Evolutionary conservation across 257 asterid genomes (phyloP).

Genomic region (Ligustrum vulgare): DNA sequence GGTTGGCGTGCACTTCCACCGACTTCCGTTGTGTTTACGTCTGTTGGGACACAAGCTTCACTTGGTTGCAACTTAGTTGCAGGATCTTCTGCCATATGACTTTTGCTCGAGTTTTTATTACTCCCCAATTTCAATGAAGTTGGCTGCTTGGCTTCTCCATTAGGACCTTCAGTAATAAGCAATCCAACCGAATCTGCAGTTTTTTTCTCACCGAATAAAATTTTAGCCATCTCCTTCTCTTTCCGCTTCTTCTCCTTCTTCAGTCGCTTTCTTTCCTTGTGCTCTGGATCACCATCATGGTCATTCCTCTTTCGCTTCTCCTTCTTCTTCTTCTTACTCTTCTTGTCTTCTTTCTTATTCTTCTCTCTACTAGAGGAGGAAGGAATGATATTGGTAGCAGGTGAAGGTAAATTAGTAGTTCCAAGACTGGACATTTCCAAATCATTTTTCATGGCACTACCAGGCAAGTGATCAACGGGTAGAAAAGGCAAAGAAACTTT

Average conservation of each 20-base stretch:
- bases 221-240: slow-evolving; percentile 79
- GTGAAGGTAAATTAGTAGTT: slow-evolving; percentile 35
- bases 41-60: slow-evolving; percentile 31
- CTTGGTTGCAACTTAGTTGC: slow-evolving; percentile 33
- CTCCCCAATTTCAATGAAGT: slow-evolving; percentile 19
- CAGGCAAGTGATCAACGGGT: slow-evolving; percentile 32
- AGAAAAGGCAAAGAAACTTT: slow-evolving; percentile 44
- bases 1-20: slow-evolving; percentile 36
- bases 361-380: slow-evolving; percentile 30
- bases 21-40: slow-evolving; percentile 35
- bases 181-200: slow-evolving; percentile 27
- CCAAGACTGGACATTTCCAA: slow-evolving; percentile 39
- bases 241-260: slow-evolving; percentile 88
- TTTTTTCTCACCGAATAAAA: slow-evolving; percentile 44
- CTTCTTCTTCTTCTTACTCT: slow-evolving; percentile 38
- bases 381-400: slow-evolving; percentile 22
- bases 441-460: slow-evolving; percentile 30
- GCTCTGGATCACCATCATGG: slow-evolving; percentile 52
- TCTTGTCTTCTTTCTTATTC: slow-evolving; percentile 31
- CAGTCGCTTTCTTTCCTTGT: slow-evolving; percentile 54
- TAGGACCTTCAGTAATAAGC: slow-evolving; percentile 25
- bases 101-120: slow-evolving; percentile 22
- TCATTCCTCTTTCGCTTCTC: slow-evolving; percentile 52
- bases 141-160: slow-evolving; percentile 22
- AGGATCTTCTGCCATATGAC: slow-evolving; percentile 17